Evolutionary conservation across 1,284 basidiomycete genomes (phyloP).

Genomic region (Ustilago bromivora): DNA sequence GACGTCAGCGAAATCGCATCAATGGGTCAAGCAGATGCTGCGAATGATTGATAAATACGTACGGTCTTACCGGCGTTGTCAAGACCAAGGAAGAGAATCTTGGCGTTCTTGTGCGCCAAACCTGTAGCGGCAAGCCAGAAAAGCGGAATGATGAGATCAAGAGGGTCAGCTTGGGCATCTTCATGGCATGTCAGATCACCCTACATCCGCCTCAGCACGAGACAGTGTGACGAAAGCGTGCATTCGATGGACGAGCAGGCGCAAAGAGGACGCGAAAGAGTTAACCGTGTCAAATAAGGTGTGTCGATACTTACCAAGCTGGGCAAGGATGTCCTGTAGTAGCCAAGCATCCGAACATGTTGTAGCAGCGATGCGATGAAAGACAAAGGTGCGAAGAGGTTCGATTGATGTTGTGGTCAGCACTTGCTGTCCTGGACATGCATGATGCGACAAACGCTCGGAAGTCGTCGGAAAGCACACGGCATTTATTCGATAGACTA

Average conservation of each 20-base stretch:
- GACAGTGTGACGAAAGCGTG: neutral
- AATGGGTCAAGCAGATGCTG: neutral
- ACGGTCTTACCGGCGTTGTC: slow-evolving; percentile 99
- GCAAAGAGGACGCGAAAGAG: neutral
- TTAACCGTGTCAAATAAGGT: too few species aligned
- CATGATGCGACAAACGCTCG: neutral
- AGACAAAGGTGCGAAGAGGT: neutral
- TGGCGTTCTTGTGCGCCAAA: slow-evolving; percentile 97
- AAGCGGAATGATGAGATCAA: neutral
- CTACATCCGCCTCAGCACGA: neutral
- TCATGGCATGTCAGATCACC: neutral
- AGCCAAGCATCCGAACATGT: neutral
- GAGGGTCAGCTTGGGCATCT: neutral
- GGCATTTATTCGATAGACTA: too few species aligned
- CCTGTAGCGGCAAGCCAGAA: slow-evolving; percentile 71
- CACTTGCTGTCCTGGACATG: neutral
- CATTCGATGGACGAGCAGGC: neutral
- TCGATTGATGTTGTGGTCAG: slow-evolving; percentile 13
- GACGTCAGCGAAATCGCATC: neutral
- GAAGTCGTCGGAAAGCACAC: neutral
- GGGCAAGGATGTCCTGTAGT: slow-evolving; percentile 66
- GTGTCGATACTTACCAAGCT: slow-evolving; percentile 59
- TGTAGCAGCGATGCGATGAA: neutral
- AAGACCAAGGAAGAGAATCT: slow-evolving; percentile 96
- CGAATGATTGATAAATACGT: slow-evolving; percentile 63